These are phyloP conservation scores for Chrysosporium queenslandicum DNA, from an alignment of 2,329 filamentous ascomycete species.

Conservation along the genomic window DNA sequence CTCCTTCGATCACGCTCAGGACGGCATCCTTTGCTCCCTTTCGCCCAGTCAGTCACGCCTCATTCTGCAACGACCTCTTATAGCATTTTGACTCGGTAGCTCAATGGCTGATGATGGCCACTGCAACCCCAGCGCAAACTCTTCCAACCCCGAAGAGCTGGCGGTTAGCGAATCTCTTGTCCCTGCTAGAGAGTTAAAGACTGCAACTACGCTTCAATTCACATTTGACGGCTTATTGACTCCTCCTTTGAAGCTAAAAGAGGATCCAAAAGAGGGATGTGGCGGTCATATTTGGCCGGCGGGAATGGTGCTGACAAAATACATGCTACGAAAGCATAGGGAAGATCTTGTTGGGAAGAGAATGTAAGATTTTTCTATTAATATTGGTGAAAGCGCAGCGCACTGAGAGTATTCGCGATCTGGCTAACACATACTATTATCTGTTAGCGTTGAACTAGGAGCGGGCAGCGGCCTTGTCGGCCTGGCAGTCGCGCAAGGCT, in stretches of 20 bases:
- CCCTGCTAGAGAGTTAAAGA: constrained; percentile 43
- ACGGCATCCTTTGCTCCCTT: too few relatives aligned
- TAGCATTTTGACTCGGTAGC: not conserved
- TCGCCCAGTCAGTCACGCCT: not conserved
- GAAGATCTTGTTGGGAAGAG: constrained; percentile 54
- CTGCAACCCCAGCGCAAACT: not conserved
- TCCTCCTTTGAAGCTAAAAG: constrained; percentile 62
- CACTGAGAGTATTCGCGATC: too few relatives aligned
- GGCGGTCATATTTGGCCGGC: constrained; percentile 93
- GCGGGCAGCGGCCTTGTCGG: constrained; percentile 82
- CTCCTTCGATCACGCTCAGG: too few relatives aligned
- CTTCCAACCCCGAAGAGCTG: not conserved
- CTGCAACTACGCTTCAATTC: constrained; percentile 43
- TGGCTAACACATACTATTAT: not conserved
- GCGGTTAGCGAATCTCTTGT: constrained; percentile 47
- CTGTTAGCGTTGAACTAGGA: constrained; percentile 72
- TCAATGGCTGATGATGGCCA: not conserved
- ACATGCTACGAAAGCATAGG: constrained; percentile 66
- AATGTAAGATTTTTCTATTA: constrained; percentile 46
- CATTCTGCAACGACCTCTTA: not conserved
- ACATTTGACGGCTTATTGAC: constrained; percentile 65
- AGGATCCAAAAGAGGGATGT: constrained; percentile 79
- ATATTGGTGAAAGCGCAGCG: constrained; percentile 1
- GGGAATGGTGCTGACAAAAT: constrained; percentile 76
- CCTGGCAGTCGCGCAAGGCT: constrained; percentile 50